Percentiles rank a stretch among this genome's conserved stretches.
phyloP scores from a whole-genome alignment of 2,329 filamentous ascomycete genomes.

The Ophiostoma ulmi region DNA sequence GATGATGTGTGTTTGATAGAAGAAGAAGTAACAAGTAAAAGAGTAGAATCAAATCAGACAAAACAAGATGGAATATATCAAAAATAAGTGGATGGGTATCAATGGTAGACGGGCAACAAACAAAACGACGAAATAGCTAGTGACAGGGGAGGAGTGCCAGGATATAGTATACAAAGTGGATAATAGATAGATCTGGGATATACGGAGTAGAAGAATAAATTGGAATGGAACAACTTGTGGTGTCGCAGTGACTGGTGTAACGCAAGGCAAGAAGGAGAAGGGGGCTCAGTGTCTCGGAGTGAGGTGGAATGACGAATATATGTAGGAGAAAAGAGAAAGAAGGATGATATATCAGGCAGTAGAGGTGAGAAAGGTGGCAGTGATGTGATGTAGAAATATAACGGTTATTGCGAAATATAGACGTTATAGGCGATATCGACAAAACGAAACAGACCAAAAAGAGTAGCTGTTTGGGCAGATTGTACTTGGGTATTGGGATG shows the following conservation, averaged over 20 bases:
- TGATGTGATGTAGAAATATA: background rate
- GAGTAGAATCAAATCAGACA: no score
- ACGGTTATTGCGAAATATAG: background rate
- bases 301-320: background rate
- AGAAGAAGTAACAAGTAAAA: background rate
- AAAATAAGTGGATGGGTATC: slow-evolving; percentile 11
- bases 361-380: background rate
- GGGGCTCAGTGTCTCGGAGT: slow-evolving; percentile 14
- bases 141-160: background rate
- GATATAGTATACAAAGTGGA: background rate
- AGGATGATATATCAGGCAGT: background rate
- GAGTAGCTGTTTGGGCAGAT: background rate
- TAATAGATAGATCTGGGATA: background rate
- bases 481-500: background rate
- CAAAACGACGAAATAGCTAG: slow-evolving; percentile 1
- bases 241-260: slow-evolving; percentile 7
- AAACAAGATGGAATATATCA: slow-evolving; percentile 1
- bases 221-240: background rate
- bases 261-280: slow-evolving; percentile 10
- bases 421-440: background rate
- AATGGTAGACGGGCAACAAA: slow-evolving; percentile 9
- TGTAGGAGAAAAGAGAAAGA: background rate
- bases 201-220: background rate
- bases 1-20: background rate
- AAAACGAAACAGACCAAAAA: background rate